Conservation (phyloP, 2,329 filamentous ascomycete species). For the Ophiocordyceps sinensis region DNA sequence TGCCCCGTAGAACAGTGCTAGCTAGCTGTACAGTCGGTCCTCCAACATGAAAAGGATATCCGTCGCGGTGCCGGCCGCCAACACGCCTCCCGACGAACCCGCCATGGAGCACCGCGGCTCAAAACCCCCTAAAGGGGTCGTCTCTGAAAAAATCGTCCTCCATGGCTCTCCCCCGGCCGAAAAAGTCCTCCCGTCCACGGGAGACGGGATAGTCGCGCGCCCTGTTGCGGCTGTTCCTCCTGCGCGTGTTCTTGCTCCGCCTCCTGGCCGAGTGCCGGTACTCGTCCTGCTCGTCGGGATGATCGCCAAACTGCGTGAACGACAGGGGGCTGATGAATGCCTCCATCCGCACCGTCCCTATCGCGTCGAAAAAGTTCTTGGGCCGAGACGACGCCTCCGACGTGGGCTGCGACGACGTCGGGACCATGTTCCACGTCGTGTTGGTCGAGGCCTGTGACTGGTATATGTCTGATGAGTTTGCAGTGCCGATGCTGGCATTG, state of each 20-base stretch:
- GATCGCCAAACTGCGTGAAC: constrained; percentile 30
- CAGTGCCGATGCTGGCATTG: constrained; percentile 41
- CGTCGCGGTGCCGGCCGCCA: background rate
- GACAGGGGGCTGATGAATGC: constrained; percentile 68
- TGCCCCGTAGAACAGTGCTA: too few relatives aligned
- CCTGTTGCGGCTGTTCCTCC: constrained; percentile 37
- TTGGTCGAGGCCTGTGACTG: constrained; percentile 35
- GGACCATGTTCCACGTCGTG: constrained; percentile 29
- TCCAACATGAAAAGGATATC: background rate
- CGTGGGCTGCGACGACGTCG: constrained; percentile 32
- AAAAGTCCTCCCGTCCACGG: constrained; percentile 32
- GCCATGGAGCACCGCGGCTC: constrained; percentile 2
- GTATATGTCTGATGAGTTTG: constrained; percentile 46
- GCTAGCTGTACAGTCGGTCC: too few relatives aligned
- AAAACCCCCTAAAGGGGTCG: constrained; percentile 50
- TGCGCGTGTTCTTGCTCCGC: constrained; percentile 39
- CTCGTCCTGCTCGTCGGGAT: constrained; percentile 35
- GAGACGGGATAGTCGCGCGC: constrained; percentile 37
- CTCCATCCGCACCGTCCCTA: constrained; percentile 91
- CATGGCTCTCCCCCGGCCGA: constrained; percentile 29
- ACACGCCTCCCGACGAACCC: too few relatives aligned
- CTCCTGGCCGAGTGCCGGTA: constrained; percentile 30
- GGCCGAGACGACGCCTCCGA: constrained; percentile 39
- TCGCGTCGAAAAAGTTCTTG: constrained; percentile 66
- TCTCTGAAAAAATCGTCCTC: constrained; percentile 44